A percentile compares a stretch with the other conserved stretches of the same genome.
phyloP scores from a whole-genome alignment of 129 eudicot species.

The Oenanthe sinensis region DNA sequence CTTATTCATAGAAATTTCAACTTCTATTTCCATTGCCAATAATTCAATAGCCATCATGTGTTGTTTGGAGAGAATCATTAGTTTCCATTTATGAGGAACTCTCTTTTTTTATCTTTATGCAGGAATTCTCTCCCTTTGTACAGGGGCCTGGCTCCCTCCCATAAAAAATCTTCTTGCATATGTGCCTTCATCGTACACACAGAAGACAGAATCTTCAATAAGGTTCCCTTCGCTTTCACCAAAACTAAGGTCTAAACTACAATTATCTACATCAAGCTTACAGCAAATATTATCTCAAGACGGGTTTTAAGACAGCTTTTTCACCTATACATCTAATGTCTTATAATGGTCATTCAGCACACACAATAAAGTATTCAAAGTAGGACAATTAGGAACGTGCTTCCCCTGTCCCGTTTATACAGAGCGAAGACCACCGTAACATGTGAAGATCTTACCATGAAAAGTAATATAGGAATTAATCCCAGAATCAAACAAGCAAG shows the following conservation, averaged over 20 bases:
- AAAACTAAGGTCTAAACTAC: background rate
- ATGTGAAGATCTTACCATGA: too few species aligned
- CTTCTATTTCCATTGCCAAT: background rate
- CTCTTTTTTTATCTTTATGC: constrained; percentile 1
- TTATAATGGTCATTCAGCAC: too few species aligned
- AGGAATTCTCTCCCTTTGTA: background rate
- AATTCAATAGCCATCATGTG: background rate
- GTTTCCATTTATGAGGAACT: background rate
- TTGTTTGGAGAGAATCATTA: background rate
- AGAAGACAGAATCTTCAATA: background rate
- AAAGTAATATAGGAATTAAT: too few species aligned
- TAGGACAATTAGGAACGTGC: too few species aligned
- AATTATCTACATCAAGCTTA: background rate
- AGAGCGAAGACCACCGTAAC: too few species aligned
- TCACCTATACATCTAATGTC: too few species aligned
- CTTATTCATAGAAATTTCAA: background rate
- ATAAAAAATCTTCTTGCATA: background rate
- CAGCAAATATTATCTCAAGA: background rate
- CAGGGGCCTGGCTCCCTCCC: background rate
- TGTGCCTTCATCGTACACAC: background rate
- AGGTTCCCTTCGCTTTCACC: background rate
- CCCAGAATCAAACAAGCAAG: too few species aligned
- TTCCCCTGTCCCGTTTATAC: too few species aligned
- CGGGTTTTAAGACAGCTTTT: background rate
- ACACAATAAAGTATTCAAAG: too few species aligned